Base-by-base conservation (phyloP, 768 basidiomycete species). In the Lactarius pseudohatsudake region DNA sequence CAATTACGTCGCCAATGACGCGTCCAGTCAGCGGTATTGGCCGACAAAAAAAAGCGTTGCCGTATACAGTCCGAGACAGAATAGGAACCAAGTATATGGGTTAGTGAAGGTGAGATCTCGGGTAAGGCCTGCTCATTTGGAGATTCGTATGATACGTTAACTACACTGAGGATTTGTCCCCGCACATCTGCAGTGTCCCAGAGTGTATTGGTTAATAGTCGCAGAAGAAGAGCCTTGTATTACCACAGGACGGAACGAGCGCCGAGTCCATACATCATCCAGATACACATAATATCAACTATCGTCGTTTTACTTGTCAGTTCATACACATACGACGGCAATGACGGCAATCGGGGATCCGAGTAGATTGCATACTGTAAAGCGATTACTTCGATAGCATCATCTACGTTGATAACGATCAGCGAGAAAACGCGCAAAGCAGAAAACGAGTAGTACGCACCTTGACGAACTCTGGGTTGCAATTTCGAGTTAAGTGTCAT, bases 391-490 rank as follows among this genome's bases (percentile, higher is more conserved):
- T 89, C 72, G 85, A 82, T 59, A 88, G 78, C 89, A 90, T 89
- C 87, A 90, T 89, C 87, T 88, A 64, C 18, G 56, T 61, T 28
- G 53, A 40, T 66, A 63, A 53, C 66, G 71, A 45, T 57, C 16
- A 67, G n/a, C 41, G 22, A 54, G 55, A 22, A 65, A 34, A 22
- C 45, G 30, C 8, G 53, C 62, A 66, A 66, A 61, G 47, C 64
- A n/a, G 22, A 57, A 54, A 41, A 40, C 28, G 3, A 59, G 45
- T 34, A 53, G 18, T 66, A 58, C 76, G 70, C 72, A 86, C 87
- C 83, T 85, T 90, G 75, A 91, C 87, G 76, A 91, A 93, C 77
- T 93, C 92, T 90, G 73, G 20, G 55, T 11, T 20, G 50, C 20
- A 54, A 53, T 38, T 38, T 61, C 6, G 55, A 57, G 61, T 38